phyloP scores from a whole-genome alignment of 139 green algal species.

The Chlamydomonas incerta region DNA sequence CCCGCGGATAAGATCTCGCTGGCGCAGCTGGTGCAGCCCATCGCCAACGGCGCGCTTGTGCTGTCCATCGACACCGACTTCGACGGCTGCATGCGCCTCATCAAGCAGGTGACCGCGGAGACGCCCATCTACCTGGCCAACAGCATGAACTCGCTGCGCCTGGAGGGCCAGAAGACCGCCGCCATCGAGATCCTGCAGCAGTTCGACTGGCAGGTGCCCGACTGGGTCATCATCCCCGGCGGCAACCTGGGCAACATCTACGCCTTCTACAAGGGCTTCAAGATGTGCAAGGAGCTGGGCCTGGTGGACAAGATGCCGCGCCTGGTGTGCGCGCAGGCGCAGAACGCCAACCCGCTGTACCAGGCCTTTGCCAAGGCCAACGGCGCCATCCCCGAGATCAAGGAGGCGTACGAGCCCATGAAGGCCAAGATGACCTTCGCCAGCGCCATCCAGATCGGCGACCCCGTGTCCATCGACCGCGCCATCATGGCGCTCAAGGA shows the following conservation, averaged over 20 bases:
- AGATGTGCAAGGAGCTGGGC: conserved; percentile 91
- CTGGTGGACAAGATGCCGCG: conserved; percentile 92
- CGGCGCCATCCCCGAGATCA: conserved; percentile 54
- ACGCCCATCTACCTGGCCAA: conserved; percentile 99
- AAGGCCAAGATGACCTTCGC: conserved; percentile 97
- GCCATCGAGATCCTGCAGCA: conserved; percentile 99
- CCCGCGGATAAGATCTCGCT: conserved; percentile 98
- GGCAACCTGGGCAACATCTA: conserved; percentile 99
- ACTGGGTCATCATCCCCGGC: conserved; percentile 98
- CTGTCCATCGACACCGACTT: conserved; percentile 99
- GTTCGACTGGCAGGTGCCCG: conserved; percentile 99
- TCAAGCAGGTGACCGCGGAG: conserved; percentile 93
- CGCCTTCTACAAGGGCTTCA: conserved; percentile 98
- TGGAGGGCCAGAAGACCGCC: conserved; percentile 99
- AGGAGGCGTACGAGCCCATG: conserved; percentile 83
- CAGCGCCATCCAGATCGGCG: conserved; percentile 97
- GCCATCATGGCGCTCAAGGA: conserved; percentile 95
- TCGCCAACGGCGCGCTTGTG: conserved; percentile 98
- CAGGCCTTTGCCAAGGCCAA: conserved; percentile 80
- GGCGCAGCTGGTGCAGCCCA: conserved; percentile 99
- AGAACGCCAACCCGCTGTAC: conserved; percentile 99
- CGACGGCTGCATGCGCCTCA: conserved; percentile 99
- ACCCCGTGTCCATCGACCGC: conserved; percentile 98
- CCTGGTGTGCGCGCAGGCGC: conserved; percentile 89
- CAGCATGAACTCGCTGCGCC: conserved; percentile 97